These are phyloP conservation scores for Macrocybe gigantea DNA, from an alignment of 768 basidiomycete species.

Conservation along the genomic window DNA sequence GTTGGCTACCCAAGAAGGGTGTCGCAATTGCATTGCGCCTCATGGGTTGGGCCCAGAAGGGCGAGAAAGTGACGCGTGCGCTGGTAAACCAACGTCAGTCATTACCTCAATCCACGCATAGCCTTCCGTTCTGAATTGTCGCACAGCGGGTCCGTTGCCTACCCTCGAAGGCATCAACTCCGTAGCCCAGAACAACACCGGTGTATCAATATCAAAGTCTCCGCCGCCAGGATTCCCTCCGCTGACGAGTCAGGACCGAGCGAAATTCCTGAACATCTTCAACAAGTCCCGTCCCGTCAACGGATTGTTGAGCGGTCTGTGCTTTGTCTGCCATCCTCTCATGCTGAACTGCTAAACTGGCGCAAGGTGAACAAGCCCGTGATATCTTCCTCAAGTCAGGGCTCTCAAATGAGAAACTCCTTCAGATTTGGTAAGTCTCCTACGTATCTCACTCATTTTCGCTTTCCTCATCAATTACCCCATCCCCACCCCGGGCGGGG, in stretches of 20 bases:
- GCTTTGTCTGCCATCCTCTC: neutral
- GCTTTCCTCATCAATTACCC: neutral
- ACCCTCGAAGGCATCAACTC: slow-evolving; percentile 65
- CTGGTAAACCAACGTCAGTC: slow-evolving; percentile 67
- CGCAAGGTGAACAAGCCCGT: slow-evolving; percentile 77
- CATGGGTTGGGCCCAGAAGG: slow-evolving; percentile 91
- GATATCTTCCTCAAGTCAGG: slow-evolving; percentile 90
- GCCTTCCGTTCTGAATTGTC: slow-evolving; percentile 10
- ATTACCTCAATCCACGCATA: slow-evolving; percentile 5
- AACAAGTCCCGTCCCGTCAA: slow-evolving; percentile 61
- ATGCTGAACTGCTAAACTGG: neutral
- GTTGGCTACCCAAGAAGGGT: slow-evolving; percentile 84
- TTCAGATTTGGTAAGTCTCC: slow-evolving; percentile 79
- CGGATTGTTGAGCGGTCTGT: slow-evolving; percentile 73
- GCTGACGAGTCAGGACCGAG: slow-evolving; percentile 72
- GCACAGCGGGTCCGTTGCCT: slow-evolving; percentile 78
- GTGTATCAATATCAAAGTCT: slow-evolving; percentile 58
- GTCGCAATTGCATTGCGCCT: slow-evolving; percentile 86
- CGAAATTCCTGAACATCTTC: slow-evolving; percentile 82
- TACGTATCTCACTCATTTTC: slow-evolving; percentile 2
- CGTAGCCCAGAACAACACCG: slow-evolving; percentile 53
- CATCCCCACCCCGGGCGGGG: no score
- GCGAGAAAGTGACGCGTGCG: slow-evolving; percentile 58
- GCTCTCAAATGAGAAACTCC: slow-evolving; percentile 78
- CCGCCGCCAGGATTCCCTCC: slow-evolving; percentile 58